Evolutionary conservation across 192 early-diverging fungal genomes (phyloP), one percentile per base, ranked within the genome.

Genomic region (Phycomyces blakesleeanus): DNA sequence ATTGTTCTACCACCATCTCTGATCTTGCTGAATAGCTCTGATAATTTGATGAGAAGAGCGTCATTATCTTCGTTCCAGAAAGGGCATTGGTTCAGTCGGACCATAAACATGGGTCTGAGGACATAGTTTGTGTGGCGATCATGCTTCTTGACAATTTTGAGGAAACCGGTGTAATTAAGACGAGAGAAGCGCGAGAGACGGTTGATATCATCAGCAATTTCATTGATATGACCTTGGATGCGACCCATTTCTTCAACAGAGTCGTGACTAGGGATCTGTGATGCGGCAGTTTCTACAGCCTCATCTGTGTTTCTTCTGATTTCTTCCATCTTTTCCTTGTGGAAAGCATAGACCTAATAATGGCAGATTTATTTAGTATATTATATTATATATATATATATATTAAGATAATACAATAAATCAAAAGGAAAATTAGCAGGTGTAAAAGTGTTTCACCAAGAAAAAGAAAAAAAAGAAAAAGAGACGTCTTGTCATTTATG

Each of bases 91-190:
- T 95, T 92, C 63, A 98, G 75, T 64, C 89, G 79, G 74, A 90
- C 77, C 81, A 83, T 82, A 74, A 91, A 89, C 80, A 92, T 71
- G 26, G 91, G 83, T 73, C 90, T 78, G 27, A 98, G 75, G 34
- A 84, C 76, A 67, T 86, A 92, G 9, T 73, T 76, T 16, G 93
- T 91, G 71, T 94, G 90, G 64, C 92, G 89, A 79, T 99, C 96
- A 74, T 99, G 97, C 78, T 99, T 99, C 78, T 99, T 99, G 72
- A 99, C 83, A 68, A 98, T 97, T 82, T 96, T 89, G 39, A 89
- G 78, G 58, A 93, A 89, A 22, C 87, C 91, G 10, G 91, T 88
- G 72, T 89, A 93, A 80, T 93, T 93, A 64, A 90, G 79, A 14
- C 89, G 78, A 12, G 85, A 84, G 63, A 83, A 93, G 62, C 85